Evolutionary conservation across 2,329 filamentous ascomycete species (phyloP), one percentile per base, ranked within the genome.

Genomic region (Trichoderma citrinoviride): DNA sequence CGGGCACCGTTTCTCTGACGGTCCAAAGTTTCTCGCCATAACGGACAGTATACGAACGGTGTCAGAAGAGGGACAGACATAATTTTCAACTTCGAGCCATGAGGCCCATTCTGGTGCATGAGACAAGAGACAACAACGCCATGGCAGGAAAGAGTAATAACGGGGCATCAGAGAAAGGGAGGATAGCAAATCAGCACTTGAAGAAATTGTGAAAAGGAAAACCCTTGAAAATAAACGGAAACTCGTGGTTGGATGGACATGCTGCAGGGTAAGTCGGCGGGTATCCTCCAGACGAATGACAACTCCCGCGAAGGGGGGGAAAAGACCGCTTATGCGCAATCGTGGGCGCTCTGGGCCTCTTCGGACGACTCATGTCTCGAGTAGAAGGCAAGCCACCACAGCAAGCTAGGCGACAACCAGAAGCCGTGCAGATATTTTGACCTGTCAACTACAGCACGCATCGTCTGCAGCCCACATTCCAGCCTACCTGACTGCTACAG

Each of bases 1-100:
- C 49, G 19, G 37, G 37, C 25, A 53, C 58, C 47, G 47, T 53
- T 53, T 58, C 25, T 52, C 43, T 19, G 37, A 53, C 58, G 47
- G 49, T 62, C 7, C 23, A 53, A 44, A 53, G 49, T n/a, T 62
- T 62, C 40, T 54, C 7, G 7, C 15, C 33, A 21, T 52, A 23
- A 52, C 58, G 53, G 58, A 37, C 33, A 14, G 33, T 14, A 10
- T 33, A 43, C 21, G 33, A 41, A 61, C 44, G 17, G 57, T 41
- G 37, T n/a, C 33, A 21, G 23, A 14, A 37, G 10, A 37, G 12
- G 33, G 33, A 33, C 40, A 17, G 57, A 37, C 33, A 37, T 12
- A 23, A n/a, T 15, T 37, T 27, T 41, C 27, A 41, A 29, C 44
- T 61, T 50, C 17, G 19, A 61, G 57, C 57, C 46, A 52, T 40